Percentiles rank a stretch among this genome's conserved stretches.
Evolutionary conservation across 352 stramenopile genomes (phyloP).

Genomic region (Aphanomyces astaci): DNA sequence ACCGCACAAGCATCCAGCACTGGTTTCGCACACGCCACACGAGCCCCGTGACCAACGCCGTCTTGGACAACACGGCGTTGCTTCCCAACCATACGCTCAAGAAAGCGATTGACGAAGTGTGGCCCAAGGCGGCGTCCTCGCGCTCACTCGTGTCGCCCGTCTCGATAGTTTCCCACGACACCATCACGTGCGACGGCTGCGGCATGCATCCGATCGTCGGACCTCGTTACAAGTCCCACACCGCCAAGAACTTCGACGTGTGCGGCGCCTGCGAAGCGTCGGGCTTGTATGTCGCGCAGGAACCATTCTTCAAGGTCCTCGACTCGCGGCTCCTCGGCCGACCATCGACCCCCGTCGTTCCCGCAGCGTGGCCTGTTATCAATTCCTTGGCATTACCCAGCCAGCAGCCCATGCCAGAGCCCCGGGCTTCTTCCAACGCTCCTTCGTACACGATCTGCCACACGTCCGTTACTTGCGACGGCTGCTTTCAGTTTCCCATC

Average conservation of each 20-base stretch:
- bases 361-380: constrained; percentile 28
- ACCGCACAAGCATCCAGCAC: constrained; percentile 87
- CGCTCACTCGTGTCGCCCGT: neutral
- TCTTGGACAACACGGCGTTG: neutral
- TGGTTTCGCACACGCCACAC: constrained; percentile 76
- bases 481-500: constrained; percentile 53
- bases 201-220: constrained; percentile 46
- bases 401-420: too few relatives aligned
- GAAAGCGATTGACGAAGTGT: neutral
- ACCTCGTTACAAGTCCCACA: constrained; percentile 69
- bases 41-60: constrained; percentile 26
- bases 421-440: too few relatives aligned
- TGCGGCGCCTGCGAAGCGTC: constrained; percentile 59
- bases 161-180: constrained; percentile 21
- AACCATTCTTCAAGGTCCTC: constrained; percentile 74
- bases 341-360: neutral
- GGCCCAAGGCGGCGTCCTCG: neutral
- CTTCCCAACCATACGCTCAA: constrained; percentile 20
- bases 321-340: constrained; percentile 15
- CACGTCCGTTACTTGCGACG: constrained; percentile 50
- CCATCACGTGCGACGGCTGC: constrained; percentile 35
- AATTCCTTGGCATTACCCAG: constrained; percentile 9
- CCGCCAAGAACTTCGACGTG: constrained; percentile 65
- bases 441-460: constrained; percentile 35
- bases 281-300: constrained; percentile 35